phyloP scores from a whole-genome alignment of 768 basidiomycete genomes.

The Boletellus ananas region DNA sequence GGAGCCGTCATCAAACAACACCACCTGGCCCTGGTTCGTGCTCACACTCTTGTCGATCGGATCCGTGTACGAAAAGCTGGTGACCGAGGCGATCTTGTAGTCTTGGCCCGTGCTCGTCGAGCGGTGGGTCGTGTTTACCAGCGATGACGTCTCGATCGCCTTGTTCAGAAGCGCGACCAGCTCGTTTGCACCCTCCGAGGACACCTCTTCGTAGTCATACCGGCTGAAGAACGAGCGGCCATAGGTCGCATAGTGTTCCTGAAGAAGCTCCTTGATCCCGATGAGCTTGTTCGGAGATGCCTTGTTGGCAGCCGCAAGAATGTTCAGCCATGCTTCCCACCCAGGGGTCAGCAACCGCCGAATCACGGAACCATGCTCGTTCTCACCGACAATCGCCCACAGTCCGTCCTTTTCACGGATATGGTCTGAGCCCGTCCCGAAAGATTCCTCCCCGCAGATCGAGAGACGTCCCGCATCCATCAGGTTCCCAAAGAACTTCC shows the following conservation, averaged over 20 bases:
- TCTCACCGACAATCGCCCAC: constrained; percentile 92
- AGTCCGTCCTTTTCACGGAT: constrained; percentile 99
- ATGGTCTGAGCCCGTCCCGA: constrained; percentile 99
- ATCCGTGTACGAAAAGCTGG: constrained; percentile 95
- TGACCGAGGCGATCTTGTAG: constrained; percentile 74
- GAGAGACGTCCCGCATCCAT: constrained; percentile 99
- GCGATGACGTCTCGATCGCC: constrained; percentile 61
- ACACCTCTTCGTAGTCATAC: constrained; percentile 98
- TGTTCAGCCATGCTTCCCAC: constrained; percentile 88
- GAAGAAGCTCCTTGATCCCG: constrained; percentile 89
- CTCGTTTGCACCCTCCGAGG: constrained; percentile 84
- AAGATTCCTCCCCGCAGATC: constrained; percentile 98
- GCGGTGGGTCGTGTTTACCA: constrained; percentile 63
- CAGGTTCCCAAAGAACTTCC: constrained; percentile 99
- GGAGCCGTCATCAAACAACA: constrained; percentile 87
- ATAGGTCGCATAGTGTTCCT: constrained; percentile 85
- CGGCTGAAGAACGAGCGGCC: constrained; percentile 98
- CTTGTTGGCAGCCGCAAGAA: constrained; percentile 85
- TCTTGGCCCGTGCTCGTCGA: constrained; percentile 62
- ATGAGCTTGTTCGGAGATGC: constrained; percentile 69
- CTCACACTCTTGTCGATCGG: constrained; percentile 95
- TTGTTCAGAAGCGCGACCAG: constrained; percentile 77
- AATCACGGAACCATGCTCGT: neutral
- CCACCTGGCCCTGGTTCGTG: constrained; percentile 93
- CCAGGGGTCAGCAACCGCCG: constrained; percentile 2